phyloP scores from a whole-genome alignment of 2,329 filamentous ascomycete species.

The Alternaria sp. region DNA sequence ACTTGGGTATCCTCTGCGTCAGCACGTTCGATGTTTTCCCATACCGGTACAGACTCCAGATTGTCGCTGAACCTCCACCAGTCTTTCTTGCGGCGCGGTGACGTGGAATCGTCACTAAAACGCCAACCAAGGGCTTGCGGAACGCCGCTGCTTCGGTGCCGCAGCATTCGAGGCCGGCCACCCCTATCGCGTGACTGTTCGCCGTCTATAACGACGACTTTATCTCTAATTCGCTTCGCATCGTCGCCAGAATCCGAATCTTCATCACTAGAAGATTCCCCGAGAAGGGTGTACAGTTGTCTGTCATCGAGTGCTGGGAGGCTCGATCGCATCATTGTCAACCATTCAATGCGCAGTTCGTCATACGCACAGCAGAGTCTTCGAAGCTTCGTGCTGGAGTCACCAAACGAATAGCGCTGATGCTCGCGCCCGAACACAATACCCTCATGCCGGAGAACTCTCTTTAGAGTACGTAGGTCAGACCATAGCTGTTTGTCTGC shows the following conservation, averaged over 20 bases:
- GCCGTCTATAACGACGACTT: neutral
- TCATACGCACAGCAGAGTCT: slow-evolving; percentile 9
- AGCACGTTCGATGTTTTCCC: neutral
- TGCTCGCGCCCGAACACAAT: slow-evolving; percentile 6
- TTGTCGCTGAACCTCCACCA: neutral
- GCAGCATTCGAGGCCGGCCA: neutral
- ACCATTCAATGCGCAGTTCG: slow-evolving; percentile 2
- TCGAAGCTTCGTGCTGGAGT: neutral
- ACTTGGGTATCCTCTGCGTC: neutral
- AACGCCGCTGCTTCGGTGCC: neutral
- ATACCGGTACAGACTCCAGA: neutral
- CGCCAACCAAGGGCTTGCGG: neutral
- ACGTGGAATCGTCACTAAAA: neutral
- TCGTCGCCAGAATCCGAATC: neutral
- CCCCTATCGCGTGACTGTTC: neutral
- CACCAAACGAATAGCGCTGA: slow-evolving; percentile 3
- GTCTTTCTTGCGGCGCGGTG: accelerated
- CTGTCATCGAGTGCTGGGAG: neutral
- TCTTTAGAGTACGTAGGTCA: neutral
- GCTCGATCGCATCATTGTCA: neutral
- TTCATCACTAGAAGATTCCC: neutral
- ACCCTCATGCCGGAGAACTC: slow-evolving; percentile 8
- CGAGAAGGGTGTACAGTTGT: neutral
- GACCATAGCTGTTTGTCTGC: neutral
- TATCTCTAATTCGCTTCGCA: accelerated